Base-by-base conservation (phyloP, 176 grass and related monocot species). In the Paspalum notatum region DNA sequence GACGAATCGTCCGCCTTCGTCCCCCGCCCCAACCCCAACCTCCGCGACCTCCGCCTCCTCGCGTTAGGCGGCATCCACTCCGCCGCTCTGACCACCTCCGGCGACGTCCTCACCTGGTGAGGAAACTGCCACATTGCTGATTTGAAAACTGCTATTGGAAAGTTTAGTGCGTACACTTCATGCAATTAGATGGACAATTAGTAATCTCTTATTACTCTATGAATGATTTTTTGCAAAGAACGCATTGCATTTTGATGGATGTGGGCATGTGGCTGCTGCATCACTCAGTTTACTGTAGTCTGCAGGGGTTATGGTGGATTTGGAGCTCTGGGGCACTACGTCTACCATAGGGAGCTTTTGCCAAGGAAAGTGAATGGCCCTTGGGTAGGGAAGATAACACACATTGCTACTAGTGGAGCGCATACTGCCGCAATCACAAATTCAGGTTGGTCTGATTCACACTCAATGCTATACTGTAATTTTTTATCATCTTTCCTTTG, bases 301-400 rank as follows among this genome's bases (percentile, higher is more conserved):
- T 95, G 86, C 90, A 99, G 93, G 96, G 96, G 96, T 81, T 95
- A 95, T 79, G 96, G 92, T 85, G 96, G 96, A 52, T 99, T 99
- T 87, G 96, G 96, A 87, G 96, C 96, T 91, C 77, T 95, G 47
- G 96, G 96, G 14, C 96, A 99, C 80, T 88, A 88, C 47, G 96
- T 93, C 51, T 95, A 99, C 76, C 90, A 90, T 40, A 95, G 90
- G 72, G 96, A 99, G 71, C 61, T 99, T 16, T 73, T 95, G 75
- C 96, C 90, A 3, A 93, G 44, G 79, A 63, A 84, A 75, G 92
- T 99, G 20, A 86, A 93, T 37, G 96, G 81, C 58, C 77, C 88
- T 59, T 99, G 96, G 96, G 71, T 71, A 44, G 90, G 88, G 46
- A 91, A 88, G 27, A 90, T 99, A 74, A 74, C 43, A 4, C 96